Evolutionary conservation across 495 filamentous ascomycete genomes (phyloP).

Genomic region (Pseudevernia furfuracea): DNA sequence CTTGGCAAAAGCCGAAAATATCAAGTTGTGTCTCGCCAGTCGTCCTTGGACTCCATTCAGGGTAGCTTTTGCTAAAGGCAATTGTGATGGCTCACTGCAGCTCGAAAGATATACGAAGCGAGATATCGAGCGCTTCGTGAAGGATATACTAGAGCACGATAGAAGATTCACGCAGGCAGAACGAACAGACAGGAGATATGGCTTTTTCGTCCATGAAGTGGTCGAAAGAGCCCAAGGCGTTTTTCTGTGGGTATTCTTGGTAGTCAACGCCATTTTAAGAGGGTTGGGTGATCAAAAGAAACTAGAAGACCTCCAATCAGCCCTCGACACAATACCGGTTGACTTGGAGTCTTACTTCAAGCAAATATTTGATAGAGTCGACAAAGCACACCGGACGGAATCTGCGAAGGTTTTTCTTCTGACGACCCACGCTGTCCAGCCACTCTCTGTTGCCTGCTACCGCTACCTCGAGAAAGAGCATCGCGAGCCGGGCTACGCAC

Average conservation of each 20-base stretch:
- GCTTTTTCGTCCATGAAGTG: conserved; percentile 21
- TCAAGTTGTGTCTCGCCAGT: conserved; percentile 48
- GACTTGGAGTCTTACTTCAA: conserved; percentile 21
- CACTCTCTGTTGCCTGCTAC: neutral
- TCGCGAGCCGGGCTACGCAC: neutral
- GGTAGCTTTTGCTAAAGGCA: conserved; percentile 28
- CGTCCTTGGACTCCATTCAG: conserved; percentile 42
- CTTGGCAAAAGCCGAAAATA: conserved; percentile 20
- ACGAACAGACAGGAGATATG: neutral
- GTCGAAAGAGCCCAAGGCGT: conserved; percentile 32
- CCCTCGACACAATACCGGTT: conserved; percentile 15
- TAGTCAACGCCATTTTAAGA: conserved; percentile 18
- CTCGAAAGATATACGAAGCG: conserved; percentile 16
- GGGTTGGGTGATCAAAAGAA: conserved; percentile 20
- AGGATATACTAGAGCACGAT: conserved; percentile 3
- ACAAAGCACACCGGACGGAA: conserved; percentile 3
- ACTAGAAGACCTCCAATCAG: conserved; percentile 10
- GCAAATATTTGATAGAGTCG: conserved; percentile 16
- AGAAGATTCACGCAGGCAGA: neutral
- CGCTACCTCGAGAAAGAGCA: conserved; percentile 8
- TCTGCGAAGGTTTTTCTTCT: conserved; percentile 5
- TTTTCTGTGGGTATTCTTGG: conserved; percentile 32
- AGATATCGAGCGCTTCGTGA: conserved; percentile 19
- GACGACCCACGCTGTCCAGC: neutral
- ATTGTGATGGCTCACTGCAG: neutral